Evolutionary conservation across 177 flowering plant species (phyloP).

Genomic region (Tripterygium wilfordii): DNA sequence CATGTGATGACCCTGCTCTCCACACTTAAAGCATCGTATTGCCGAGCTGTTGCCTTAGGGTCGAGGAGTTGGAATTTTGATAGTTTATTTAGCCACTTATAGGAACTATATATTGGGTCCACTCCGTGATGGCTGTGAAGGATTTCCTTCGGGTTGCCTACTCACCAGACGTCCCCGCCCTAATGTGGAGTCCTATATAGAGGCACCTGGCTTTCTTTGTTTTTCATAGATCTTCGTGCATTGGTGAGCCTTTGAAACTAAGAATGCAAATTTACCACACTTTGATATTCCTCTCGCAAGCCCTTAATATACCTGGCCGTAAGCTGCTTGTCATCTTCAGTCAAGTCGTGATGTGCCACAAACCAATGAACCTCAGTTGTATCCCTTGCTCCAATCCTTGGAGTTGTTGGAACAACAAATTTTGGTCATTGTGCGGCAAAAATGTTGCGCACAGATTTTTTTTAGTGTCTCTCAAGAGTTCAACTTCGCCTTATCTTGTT

Average conservation of each 20-base stretch:
- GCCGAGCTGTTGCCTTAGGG: neutral
- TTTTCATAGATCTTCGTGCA: neutral
- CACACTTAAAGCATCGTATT: neutral
- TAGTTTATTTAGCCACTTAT: neutral
- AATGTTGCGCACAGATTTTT: neutral
- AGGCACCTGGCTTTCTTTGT: neutral
- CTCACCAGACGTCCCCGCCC: no score
- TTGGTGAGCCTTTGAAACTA: neutral
- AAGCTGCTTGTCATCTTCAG: neutral
- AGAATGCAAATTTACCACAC: neutral
- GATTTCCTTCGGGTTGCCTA: neutral
- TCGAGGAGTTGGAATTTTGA: neutral
- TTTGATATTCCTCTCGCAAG: neutral
- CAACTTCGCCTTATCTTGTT: neutral
- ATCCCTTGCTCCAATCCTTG: neutral
- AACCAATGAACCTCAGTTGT: neutral
- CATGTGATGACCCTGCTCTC: neutral
- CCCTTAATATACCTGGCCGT: neutral
- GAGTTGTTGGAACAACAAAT: neutral
- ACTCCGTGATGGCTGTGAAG: neutral
- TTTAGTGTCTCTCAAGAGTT: neutral
- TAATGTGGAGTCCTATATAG: no score
- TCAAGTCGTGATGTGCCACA: neutral
- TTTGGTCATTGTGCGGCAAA: neutral
- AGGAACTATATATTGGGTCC: neutral